Base-by-base conservation (phyloP, 2,329 filamentous ascomycete genomes). In the Aschersonia sp. region DNA sequence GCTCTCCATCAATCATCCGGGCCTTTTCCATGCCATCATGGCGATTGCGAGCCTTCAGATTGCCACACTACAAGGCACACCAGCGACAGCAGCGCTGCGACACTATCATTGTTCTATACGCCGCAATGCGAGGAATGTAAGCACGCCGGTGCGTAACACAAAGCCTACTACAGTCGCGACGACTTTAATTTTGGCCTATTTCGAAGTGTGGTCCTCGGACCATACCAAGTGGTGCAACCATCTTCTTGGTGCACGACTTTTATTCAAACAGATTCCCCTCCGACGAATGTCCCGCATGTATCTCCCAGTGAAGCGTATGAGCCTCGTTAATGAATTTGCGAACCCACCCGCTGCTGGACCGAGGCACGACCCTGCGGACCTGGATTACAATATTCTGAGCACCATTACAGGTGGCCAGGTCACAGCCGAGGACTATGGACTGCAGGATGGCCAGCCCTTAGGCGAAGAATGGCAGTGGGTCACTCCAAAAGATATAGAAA, bases 221-320 rank as follows among this genome's bases (percentile, higher is more conserved):
- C 90, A 97, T 57, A 81, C 84, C 48, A 95, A 95, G 62, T 98
- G 92, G 92, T 92, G 86, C 58, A 90, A 85, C 52, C 92, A 97
- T 64, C 70, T 97, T 39, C 79, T 86, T 44, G 92, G 92, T 10
- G 86, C 87, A 8, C 81, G 83, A 41, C 83, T 89, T 52, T 73
- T 97, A 32, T 73, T 97, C 30, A 76, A 78, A 46, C 89, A 97
- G 59, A 84, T 94, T 42, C 83, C 92, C 45, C 85, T 88, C 51
- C 73, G 75, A 8, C 73, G 78, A 2, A 83, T 89, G 69, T 86
- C 85, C 0, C 77, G 76, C 49, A 75, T 81, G 47, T 80, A 87
- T 50, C 75, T 89, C 51, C 72, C 75, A 0, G 68, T 84, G 51
- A 85, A 73, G 66, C 71, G 61, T 39, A 50, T 58, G 43, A 57